Percentiles rank a stretch among this genome's conserved stretches.
These are phyloP conservation scores for Cyanodermella asteris DNA, from an alignment of 2,329 filamentous ascomycete genomes.

Conservation along the genomic window DNA sequence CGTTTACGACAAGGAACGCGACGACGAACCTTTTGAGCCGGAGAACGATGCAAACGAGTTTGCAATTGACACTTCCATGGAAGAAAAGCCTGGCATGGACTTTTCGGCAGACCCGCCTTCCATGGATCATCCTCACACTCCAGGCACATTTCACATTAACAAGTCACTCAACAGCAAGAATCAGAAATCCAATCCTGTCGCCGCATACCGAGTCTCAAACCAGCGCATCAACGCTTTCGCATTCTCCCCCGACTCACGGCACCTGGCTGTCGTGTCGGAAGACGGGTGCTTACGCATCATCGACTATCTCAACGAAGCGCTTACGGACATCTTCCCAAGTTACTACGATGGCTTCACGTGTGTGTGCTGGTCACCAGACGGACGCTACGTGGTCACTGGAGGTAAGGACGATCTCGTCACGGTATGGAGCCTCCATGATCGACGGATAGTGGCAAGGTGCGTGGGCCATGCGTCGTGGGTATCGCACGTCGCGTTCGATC, in stretches of 20 bases:
- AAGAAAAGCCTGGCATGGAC: slow-evolving; percentile 12
- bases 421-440: slow-evolving; percentile 80
- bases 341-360: slow-evolving; percentile 89
- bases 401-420: slow-evolving; percentile 91
- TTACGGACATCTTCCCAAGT: slow-evolving; percentile 69
- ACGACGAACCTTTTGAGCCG: slow-evolving; percentile 57
- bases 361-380: slow-evolving; percentile 94
- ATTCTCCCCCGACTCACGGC: slow-evolving; percentile 73
- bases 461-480: slow-evolving; percentile 95
- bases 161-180: slow-evolving; percentile 90
- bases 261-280: slow-evolving; percentile 77
- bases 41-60: slow-evolving; percentile 26
- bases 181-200: slow-evolving; percentile 80
- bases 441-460: slow-evolving; percentile 68
- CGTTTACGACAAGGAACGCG: slow-evolving; percentile 94
- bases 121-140: slow-evolving; percentile 8
- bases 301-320: slow-evolving; percentile 71
- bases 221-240: slow-evolving; percentile 77
- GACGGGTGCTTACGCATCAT: slow-evolving; percentile 78
- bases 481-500: slow-evolving; percentile 78
- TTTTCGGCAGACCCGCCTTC: not conserved
- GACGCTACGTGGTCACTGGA: slow-evolving; percentile 84
- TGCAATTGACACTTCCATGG: slow-evolving; percentile 13
- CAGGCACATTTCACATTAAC: slow-evolving; percentile 55
- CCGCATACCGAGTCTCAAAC: slow-evolving; percentile 80